Evolutionary conservation across 768 basidiomycete genomes (phyloP).

Genomic region (Russula earlei): DNA sequence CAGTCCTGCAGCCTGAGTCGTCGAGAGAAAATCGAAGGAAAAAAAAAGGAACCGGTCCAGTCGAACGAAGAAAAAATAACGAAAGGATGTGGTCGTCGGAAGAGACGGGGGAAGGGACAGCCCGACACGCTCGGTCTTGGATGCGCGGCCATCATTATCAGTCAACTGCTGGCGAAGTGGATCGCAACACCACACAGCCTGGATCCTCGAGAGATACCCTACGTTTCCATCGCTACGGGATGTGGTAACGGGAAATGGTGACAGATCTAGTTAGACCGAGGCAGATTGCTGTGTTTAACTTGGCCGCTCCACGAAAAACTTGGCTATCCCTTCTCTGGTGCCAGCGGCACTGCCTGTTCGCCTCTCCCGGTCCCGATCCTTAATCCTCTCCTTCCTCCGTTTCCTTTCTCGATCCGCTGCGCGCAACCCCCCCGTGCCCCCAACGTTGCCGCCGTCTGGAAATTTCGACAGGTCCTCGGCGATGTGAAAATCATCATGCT

Average conservation of each 20-base stretch:
- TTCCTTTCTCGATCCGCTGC: constrained; percentile 18
- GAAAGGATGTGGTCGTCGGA: constrained; percentile 1
- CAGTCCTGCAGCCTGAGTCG: constrained; percentile 28
- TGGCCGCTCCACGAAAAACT: constrained; percentile 33
- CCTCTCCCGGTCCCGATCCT: too few relatives aligned
- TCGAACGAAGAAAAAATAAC: background rate
- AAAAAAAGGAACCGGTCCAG: constrained; percentile 18
- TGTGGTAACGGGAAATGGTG: too few relatives aligned
- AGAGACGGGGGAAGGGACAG: background rate
- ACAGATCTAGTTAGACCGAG: too few relatives aligned
- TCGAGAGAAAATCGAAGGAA: constrained; percentile 19
- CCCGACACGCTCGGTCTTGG: too few relatives aligned
- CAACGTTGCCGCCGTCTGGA: constrained; percentile 21
- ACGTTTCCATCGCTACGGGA: constrained; percentile 1
- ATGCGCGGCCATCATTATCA: too few relatives aligned
- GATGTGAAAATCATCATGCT: constrained; percentile 88
- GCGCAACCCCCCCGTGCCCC: constrained; percentile 7
- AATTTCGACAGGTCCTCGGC: constrained; percentile 64
- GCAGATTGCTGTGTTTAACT: too few relatives aligned
- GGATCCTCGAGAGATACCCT: background rate
- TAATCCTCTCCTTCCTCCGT: constrained; percentile 28
- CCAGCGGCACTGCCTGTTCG: too few relatives aligned
- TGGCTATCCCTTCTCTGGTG: constrained; percentile 43
- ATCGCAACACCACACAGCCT: background rate
- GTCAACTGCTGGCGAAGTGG: background rate